Evolutionary conservation across 805 yeast genomes (phyloP).

Genomic region (Kazachstania kunashirensis): DNA sequence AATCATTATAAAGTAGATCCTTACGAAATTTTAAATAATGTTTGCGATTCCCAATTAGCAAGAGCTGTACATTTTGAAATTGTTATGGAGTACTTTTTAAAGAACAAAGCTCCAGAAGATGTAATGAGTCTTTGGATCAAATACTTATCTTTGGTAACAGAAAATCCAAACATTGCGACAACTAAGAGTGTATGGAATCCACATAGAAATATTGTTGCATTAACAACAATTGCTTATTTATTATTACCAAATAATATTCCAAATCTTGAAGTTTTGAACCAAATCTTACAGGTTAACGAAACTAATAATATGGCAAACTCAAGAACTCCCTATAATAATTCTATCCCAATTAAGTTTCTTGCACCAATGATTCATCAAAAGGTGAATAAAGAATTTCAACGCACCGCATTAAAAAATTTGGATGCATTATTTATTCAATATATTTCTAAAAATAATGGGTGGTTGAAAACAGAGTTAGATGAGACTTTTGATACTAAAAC

Average conservation of each 20-base stretch:
- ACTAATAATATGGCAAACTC: background rate
- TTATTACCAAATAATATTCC: conserved; percentile 16
- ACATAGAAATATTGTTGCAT: conserved; percentile 14
- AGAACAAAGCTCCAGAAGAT: conserved; percentile 16
- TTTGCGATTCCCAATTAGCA: conserved; percentile 21
- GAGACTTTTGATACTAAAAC: conserved; percentile 5
- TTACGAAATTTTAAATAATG: conserved; percentile 18
- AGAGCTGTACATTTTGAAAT: conserved; percentile 23
- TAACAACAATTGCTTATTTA: conserved; percentile 22
- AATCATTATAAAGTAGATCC: conserved; percentile 14
- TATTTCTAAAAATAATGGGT: conserved; percentile 6
- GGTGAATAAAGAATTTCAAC: background rate
- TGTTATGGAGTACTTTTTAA: conserved; percentile 17
- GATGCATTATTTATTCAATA: conserved; percentile 9
- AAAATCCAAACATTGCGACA: conserved; percentile 9
- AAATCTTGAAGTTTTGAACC: conserved; percentile 15
- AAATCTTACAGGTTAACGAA: conserved; percentile 16
- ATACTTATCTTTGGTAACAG: conserved; percentile 16
- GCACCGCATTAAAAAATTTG: conserved; percentile 3
- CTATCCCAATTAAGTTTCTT: background rate
- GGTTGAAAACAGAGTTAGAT: conserved; percentile 10
- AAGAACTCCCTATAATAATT: background rate
- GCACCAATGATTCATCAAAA: background rate
- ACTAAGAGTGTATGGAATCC: conserved; percentile 8
- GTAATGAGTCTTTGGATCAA: conserved; percentile 27